phyloP scores from a whole-genome alignment of 2,329 filamentous ascomycete species.

The Zymoseptoria tritici region DNA sequence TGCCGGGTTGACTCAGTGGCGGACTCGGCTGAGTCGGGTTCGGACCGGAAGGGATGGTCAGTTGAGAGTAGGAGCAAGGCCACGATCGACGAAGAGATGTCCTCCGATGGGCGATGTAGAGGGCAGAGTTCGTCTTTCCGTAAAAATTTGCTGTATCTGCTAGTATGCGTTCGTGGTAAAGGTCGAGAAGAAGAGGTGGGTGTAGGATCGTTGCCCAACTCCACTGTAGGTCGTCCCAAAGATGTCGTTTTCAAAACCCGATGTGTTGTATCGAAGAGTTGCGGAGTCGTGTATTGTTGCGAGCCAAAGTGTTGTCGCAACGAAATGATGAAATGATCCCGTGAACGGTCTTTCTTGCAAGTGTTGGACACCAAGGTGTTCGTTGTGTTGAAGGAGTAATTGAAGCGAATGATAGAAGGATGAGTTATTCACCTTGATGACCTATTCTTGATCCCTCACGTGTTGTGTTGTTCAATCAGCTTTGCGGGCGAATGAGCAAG shows the following conservation, averaged over 20 bases:
- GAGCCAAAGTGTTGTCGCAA: too few species aligned
- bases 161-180: too few species aligned
- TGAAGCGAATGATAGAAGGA: neutral
- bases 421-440: slow-evolving; percentile 4
- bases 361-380: neutral
- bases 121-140: too few species aligned
- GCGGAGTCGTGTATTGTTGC: too few species aligned
- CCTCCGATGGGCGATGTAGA: too few species aligned
- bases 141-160: too few species aligned
- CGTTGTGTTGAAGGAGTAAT: slow-evolving; percentile 1
- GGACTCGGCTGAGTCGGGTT: neutral
- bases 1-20: neutral
- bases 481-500: slow-evolving; percentile 10
- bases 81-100: too few species aligned
- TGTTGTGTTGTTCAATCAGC: neutral
- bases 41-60: neutral
- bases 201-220: too few species aligned
- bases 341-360: neutral
- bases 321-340: neutral
- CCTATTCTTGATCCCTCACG: neutral
- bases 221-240: neutral
- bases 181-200: too few species aligned
- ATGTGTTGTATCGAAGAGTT: too few species aligned
- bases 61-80: too few species aligned
- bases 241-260: neutral